Evolutionary conservation across 2,329 filamentous ascomycete species (phyloP), one percentile per base, ranked within the genome.

Genomic region (Colletotrichum filicis): DNA sequence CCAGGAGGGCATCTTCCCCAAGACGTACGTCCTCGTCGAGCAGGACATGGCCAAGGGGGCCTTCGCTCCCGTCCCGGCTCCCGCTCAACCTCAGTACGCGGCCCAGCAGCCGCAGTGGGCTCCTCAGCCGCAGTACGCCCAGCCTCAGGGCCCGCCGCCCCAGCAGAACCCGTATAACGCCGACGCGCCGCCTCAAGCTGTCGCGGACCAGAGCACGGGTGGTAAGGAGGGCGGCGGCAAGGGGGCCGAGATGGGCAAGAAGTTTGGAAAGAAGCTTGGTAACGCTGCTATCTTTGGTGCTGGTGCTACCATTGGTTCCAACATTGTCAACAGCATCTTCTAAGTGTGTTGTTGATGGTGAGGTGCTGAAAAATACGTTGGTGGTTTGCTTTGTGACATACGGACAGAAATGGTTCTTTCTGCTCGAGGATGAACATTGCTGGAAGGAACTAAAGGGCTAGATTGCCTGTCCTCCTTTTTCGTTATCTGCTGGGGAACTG

Each of bases 1-100:
- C 68, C 85, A 90, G 76, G 94, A 97, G 84, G 96, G 96, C 78
- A 98, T 98, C 81, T 98, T 98, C 88, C 96, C 96, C n/a, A 91
- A 93, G 77, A 95, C 90, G 81, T 98, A 98, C 81, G 95, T 97
- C 75, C 86, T 94, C 64, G 84, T 93, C 64, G 92, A 95, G 77
- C 88, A 93, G 66, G 76, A 91, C 93, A 82, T 80, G 80, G 75
- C 77, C 83, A 73, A 73, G 59, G 70, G 70, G n/a, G 70, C 70
- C 59, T 73, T 73, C 42, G 70, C 42, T n/a, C 42, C 42, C 42
- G 42, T 59, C 16, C 70, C 70, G 24, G 67, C 70, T 52, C 75
- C 78, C 57, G 75, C 78, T 24, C 78, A 78, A n/a, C 73, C 74
- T n/a, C 77, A 77, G 42, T 79, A 80, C 55, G 72, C 55, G 14